Percentiles rank a stretch among this genome's conserved stretches.
These are phyloP conservation scores for Wickerhamomyces mucosus DNA, from an alignment of 805 yeast species.

Conservation along the genomic window DNA sequence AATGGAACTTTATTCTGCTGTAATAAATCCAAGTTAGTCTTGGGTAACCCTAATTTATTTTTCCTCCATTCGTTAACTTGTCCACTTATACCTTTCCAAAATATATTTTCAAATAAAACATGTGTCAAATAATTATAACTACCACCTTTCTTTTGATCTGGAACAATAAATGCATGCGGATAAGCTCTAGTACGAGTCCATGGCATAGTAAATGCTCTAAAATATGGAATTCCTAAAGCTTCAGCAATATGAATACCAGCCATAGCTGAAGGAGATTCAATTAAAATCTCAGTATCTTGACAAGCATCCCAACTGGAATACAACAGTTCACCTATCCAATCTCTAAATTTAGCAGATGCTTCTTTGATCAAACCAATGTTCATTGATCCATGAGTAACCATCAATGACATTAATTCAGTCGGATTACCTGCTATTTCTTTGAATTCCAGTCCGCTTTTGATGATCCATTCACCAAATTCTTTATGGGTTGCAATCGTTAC, in stretches of 20 bases:
- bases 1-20: constrained; percentile 81
- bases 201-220: constrained; percentile 96
- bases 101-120: constrained; percentile 83
- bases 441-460: constrained; percentile 56
- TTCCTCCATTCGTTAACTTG: constrained; percentile 87
- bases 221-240: constrained; percentile 80
- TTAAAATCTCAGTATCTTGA: constrained; percentile 66
- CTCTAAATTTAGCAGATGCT: constrained; percentile 68
- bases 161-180: constrained; percentile 93
- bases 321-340: constrained; percentile 75
- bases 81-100: constrained; percentile 86
- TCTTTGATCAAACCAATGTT: constrained; percentile 76
- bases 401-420: constrained; percentile 79
- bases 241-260: constrained; percentile 94
- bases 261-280: constrained; percentile 96
- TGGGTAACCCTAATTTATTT: constrained; percentile 50
- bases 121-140: constrained; percentile 88
- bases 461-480: constrained; percentile 75
- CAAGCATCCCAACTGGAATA: constrained; percentile 80
- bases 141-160: constrained; percentile 89
- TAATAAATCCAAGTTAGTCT: constrained; percentile 60
- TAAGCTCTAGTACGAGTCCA: constrained; percentile 95
- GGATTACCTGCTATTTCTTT: constrained; percentile 86
- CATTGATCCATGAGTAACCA: constrained; percentile 87
- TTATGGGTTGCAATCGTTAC: constrained; percentile 80